Conservation (phyloP, 2,329 filamentous ascomycete genomes). For the Verticillium alfalfae region DNA sequence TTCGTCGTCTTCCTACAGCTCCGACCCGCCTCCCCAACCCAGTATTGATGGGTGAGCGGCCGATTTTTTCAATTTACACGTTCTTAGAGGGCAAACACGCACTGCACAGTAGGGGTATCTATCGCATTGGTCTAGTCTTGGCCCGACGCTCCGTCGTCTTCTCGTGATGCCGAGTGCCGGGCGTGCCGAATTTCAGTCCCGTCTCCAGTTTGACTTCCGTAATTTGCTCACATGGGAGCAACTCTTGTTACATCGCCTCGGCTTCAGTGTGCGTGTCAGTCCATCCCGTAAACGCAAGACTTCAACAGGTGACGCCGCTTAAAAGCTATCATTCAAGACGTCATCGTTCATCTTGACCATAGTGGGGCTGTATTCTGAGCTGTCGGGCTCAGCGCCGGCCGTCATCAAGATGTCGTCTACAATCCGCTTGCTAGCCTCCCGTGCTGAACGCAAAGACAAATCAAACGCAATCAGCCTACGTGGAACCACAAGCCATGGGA, state of each 20-base stretch:
- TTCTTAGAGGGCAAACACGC: background rate
- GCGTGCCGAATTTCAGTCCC: too few species aligned
- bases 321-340: conserved; percentile 59
- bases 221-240: background rate
- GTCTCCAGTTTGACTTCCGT: background rate
- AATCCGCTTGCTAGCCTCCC: conserved; percentile 75
- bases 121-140: background rate
- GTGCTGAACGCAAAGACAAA: conserved; percentile 40
- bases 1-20: background rate
- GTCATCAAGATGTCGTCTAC: conserved; percentile 75
- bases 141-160: background rate
- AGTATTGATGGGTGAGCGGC: too few species aligned
- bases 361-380: conserved; percentile 56
- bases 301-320: conserved; percentile 3
- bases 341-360: conserved; percentile 61
- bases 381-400: conserved; percentile 58
- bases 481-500: background rate
- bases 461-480: conserved; percentile 11
- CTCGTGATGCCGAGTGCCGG: background rate
- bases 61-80: background rate
- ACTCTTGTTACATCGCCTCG: background rate
- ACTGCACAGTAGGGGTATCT: background rate
- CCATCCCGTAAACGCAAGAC: too few species aligned
- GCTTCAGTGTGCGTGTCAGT: background rate
- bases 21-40: background rate